Evolutionary conservation across 768 basidiomycete species (phyloP), one percentile per base, ranked within the genome.

Genomic region (Boletus reticulatus): DNA sequence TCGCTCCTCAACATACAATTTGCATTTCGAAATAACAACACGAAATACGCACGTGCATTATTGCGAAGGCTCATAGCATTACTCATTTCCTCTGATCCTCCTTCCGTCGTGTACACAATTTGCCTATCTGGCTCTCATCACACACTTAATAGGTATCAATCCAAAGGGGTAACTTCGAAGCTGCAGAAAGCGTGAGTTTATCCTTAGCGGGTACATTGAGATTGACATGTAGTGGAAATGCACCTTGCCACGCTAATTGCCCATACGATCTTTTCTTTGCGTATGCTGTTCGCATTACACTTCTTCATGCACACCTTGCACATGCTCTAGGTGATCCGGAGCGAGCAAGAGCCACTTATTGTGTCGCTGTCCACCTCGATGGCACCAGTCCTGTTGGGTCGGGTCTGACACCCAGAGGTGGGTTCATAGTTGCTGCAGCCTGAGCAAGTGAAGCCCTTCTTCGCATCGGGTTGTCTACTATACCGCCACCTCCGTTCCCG

Each of bases 271-370:
- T 89, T 38, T 92, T 87, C 61, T 55, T 66, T 31, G 48, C 67
- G 0, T 90, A 84, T 62, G 75, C 83, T 2, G 78, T 84, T 1
- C 82, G 86, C 5, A 82, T 90, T 12, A 78, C 85, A 6, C 75
- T 92, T 8, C 79, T 85, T 54, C 80, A 88, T 50, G 89, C 84
- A 0, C 88, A 92, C 57, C 80, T 92, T 29, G 84, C 87, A 6
- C 89, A 92, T 65, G 82, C 87, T 2, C 70, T 81, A 5, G 82
- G 83, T 1, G 75, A 80, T 9, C 66, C 73, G 0, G 73, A 76
- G 12, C 77, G 81, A 3, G 89, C 90, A 17, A 61, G 76, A 46
- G 73, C 77, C 37, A 87, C 85, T 53, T 92, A 91, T 67, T 75
- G 74, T 42, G 78, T 86, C 6, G 86, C 88, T 4, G 82, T 81